Conservation (phyloP, 257 asterid genomes). For the Solanum chaucha region DNA sequence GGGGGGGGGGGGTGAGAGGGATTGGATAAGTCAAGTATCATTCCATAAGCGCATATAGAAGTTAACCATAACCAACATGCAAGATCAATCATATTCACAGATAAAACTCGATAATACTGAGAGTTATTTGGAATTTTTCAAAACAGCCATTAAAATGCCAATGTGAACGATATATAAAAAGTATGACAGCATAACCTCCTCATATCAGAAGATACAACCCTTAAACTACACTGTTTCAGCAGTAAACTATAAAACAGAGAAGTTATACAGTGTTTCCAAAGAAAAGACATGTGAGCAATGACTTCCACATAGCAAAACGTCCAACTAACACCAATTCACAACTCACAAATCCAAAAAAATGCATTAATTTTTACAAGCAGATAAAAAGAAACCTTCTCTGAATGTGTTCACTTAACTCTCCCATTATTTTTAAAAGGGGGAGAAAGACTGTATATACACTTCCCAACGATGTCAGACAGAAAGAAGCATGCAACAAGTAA, state of each 20-base stretch:
- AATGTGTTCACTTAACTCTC: not conserved
- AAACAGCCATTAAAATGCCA: not conserved
- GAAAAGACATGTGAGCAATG: not conserved
- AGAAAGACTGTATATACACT: not conserved
- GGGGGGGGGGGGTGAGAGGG: not conserved
- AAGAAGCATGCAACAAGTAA: not conserved
- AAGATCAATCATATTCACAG: not conserved
- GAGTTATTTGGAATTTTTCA: not conserved
- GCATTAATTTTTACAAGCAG: not conserved
- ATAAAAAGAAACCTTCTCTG: not conserved
- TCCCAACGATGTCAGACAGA: not conserved
- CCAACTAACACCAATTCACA: not conserved
- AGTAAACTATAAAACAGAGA: not conserved
- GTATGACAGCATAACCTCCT: not conserved
- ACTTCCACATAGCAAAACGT: not conserved
- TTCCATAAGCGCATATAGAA: not conserved
- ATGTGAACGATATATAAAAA: not conserved
- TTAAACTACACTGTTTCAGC: not conserved
- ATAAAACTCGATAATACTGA: not conserved
- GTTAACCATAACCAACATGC: not conserved
- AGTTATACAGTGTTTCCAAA: not conserved
- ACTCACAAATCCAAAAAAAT: not conserved
- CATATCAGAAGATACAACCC: not conserved
- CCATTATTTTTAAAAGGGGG: not conserved
- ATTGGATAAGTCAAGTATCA: not conserved